Evolutionary conservation across 305 asterid genomes (phyloP).

Genomic region (Lippia alba): DNA sequence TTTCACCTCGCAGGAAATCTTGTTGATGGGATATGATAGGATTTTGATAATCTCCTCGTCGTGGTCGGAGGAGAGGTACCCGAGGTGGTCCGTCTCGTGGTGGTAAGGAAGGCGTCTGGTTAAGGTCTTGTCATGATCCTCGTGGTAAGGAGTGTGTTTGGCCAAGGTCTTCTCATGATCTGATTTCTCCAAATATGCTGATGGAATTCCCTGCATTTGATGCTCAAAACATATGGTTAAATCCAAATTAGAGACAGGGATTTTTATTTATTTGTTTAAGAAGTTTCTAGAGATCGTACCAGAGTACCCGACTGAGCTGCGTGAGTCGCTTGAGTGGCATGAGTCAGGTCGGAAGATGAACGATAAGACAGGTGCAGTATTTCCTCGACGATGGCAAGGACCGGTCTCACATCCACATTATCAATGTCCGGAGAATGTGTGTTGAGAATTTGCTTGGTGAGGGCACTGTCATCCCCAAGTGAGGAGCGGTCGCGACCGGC

Average conservation of each 20-base stretch:
- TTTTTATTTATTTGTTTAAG: neutral
- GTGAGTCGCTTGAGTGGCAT: slow-evolving; percentile 15
- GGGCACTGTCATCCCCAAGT: slow-evolving; percentile 51
- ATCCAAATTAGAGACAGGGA: neutral
- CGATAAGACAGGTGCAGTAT: slow-evolving; percentile 60
- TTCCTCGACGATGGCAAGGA: slow-evolving; percentile 73
- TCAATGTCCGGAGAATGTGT: slow-evolving; percentile 72
- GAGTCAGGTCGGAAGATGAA: slow-evolving; percentile 3
- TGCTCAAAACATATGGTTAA: neutral
- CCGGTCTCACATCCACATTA: slow-evolving; percentile 61
- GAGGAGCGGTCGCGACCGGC: slow-evolving; percentile 36
- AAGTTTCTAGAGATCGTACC: neutral
- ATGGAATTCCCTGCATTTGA: slow-evolving; percentile 43
- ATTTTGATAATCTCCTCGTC: slow-evolving; percentile 52
- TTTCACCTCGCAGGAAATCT: slow-evolving; percentile 63
- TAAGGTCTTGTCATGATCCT: slow-evolving; percentile 43
- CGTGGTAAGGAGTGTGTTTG: slow-evolving; percentile 20
- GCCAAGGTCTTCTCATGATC: slow-evolving; percentile 41
- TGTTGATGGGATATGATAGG: slow-evolving; percentile 68
- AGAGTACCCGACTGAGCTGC: slow-evolving; percentile 22
- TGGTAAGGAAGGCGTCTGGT: slow-evolving; percentile 17
- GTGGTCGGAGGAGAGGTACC: slow-evolving; percentile 31
- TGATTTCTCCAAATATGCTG: slow-evolving; percentile 39
- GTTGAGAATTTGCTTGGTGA: slow-evolving; percentile 64
- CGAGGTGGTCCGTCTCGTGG: slow-evolving; percentile 45